Evolutionary conservation across 192 early-diverging fungal genomes (phyloP).

Genomic region (Umbelopsis sp.): DNA sequence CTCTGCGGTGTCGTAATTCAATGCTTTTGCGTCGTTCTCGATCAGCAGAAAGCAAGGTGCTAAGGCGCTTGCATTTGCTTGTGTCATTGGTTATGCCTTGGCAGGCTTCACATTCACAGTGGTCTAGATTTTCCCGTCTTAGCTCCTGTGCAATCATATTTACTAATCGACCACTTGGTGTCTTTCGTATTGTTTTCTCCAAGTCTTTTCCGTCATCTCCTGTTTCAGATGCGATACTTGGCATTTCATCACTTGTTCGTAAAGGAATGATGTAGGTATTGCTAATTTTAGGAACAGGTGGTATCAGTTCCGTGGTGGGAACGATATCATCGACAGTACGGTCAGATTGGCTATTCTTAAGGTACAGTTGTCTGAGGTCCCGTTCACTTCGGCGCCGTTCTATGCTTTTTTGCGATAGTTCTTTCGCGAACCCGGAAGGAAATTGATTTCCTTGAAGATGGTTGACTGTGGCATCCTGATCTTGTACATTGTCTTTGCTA

Average conservation of each 20-base stretch:
- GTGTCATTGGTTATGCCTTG: neutral
- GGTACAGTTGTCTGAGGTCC: constrained; percentile 15
- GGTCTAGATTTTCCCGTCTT: constrained; percentile 15
- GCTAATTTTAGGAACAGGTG: neutral
- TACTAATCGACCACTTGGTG: constrained; percentile 22
- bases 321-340: neutral
- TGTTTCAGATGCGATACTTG: neutral
- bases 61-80: constrained; percentile 21
- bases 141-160: constrained; percentile 32
- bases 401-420: constrained; percentile 28
- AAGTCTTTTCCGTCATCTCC: neutral
- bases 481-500: too few relatives aligned
- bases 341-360: neutral
- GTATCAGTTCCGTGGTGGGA: neutral
- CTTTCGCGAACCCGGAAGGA: constrained; percentile 21
- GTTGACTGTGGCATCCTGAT: neutral
- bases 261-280: neutral
- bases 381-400: constrained; percentile 29
- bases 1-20: constrained; percentile 27
- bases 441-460: neutral
- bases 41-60: constrained; percentile 11
- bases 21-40: constrained; percentile 23
- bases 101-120: constrained; percentile 29
- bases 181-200: neutral
- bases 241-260: too few relatives aligned